phyloP scores from a whole-genome alignment of 371 early-diverging fungal genomes.

The Quaeritorhiza haematococci region DNA sequence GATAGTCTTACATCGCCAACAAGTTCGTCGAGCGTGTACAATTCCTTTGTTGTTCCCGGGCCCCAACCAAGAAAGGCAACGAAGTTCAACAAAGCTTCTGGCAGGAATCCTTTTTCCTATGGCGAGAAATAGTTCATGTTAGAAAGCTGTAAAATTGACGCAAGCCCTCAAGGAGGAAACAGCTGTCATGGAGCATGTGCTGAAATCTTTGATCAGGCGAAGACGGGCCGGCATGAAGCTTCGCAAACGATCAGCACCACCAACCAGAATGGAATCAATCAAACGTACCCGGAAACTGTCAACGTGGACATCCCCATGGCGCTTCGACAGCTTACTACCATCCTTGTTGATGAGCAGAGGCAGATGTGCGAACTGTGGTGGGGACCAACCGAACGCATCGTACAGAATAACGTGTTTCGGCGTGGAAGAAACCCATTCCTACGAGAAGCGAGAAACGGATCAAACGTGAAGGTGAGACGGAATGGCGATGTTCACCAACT shows the following conservation, averaged over 20 bases:
- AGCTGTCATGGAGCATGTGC: too few species aligned
- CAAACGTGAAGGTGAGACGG: too few species aligned
- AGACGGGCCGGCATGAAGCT: too few species aligned
- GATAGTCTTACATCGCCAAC: slow-evolving; percentile 54
- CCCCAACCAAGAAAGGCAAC: slow-evolving; percentile 85
- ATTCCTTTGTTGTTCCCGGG: slow-evolving; percentile 54
- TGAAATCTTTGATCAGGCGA: too few species aligned
- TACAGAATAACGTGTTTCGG: slow-evolving; percentile 87
- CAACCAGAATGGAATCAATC: too few species aligned
- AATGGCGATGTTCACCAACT: too few species aligned
- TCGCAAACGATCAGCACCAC: too few species aligned
- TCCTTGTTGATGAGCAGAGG: slow-evolving; percentile 82
- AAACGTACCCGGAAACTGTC: slow-evolving; percentile 44
- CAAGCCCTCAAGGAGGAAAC: too few species aligned
- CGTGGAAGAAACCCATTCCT: slow-evolving; percentile 91
- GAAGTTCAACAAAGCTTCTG: slow-evolving; percentile 84
- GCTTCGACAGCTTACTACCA: slow-evolving; percentile 82
- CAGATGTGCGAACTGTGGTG: slow-evolving; percentile 79
- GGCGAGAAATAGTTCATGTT: too few species aligned
- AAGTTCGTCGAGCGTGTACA: slow-evolving; percentile 63
- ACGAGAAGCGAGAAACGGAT: background rate
- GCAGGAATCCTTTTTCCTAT: slow-evolving; percentile 76
- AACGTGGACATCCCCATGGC: slow-evolving; percentile 73
- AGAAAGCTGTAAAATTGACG: too few species aligned
- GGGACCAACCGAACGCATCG: slow-evolving; percentile 72